These are phyloP conservation scores for Phytophthora lateralis DNA, from an alignment of 352 stramenopile species.

Conservation along the genomic window DNA sequence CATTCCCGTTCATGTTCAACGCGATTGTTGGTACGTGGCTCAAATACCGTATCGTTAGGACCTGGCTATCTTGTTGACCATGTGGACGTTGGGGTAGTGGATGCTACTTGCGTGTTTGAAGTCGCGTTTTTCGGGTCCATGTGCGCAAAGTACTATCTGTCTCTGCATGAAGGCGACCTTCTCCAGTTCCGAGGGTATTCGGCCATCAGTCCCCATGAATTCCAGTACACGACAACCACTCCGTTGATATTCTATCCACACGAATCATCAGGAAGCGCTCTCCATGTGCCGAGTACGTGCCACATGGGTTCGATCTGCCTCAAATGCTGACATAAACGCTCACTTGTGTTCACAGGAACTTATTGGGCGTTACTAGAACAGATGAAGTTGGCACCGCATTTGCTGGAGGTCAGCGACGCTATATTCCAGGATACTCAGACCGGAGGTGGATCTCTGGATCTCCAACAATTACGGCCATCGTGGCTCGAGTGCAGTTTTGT, in stretches of 20 bases:
- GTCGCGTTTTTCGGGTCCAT: conserved; percentile 73
- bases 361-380: conserved; percentile 62
- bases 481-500: conserved; percentile 60
- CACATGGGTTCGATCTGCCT: background rate
- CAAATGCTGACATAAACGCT: background rate
- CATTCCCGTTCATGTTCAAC: conserved; percentile 75
- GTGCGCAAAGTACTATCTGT: conserved; percentile 61
- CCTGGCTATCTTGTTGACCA: background rate
- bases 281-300: conserved; percentile 46
- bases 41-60: background rate
- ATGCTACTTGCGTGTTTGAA: conserved; percentile 48
- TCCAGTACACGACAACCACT: conserved; percentile 15
- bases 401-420: conserved; percentile 15
- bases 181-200: conserved; percentile 60
- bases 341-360: conserved; percentile 39
- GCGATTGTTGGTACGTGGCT: conserved; percentile 51
- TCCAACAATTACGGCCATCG: conserved; percentile 18
- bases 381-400: conserved; percentile 28
- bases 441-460: background rate
- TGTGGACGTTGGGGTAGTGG: conserved; percentile 33
- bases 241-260: conserved; percentile 43
- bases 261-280: conserved; percentile 33
- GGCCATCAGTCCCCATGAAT: conserved; percentile 10
- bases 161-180: conserved; percentile 64
- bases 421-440: conserved; percentile 1